Evolutionary conservation across 1,139 yeast species (phyloP).

Genomic region (Pneumocystis jirovecii): DNA sequence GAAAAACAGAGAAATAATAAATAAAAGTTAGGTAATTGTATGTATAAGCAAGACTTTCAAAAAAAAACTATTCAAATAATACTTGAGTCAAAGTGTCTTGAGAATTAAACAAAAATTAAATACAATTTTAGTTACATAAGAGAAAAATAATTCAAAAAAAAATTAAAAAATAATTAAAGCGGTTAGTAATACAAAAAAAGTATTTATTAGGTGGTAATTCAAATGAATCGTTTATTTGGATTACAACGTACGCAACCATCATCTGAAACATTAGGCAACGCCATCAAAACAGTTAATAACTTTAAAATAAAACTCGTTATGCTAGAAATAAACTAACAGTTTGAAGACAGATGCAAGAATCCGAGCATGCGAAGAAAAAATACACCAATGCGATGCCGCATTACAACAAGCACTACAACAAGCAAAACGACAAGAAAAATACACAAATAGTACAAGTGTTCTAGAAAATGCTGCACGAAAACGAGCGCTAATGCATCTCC

Average conservation of each 20-base stretch:
- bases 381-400: not conserved
- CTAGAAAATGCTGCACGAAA: not conserved
- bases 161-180: too few relatives aligned
- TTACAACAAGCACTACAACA: not conserved
- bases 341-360: not conserved
- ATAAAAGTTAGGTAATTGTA: too few relatives aligned
- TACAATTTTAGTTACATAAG: too few relatives aligned
- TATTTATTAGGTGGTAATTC: not conserved
- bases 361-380: not conserved
- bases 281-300: not conserved
- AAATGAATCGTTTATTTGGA: not conserved
- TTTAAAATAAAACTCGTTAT: not conserved
- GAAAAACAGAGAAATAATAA: too few relatives aligned
- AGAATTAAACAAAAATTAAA: too few relatives aligned
- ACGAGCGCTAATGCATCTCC: not conserved
- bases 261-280: not conserved
- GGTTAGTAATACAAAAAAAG: too few relatives aligned
- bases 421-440: not conserved
- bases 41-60: too few relatives aligned
- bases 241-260: not conserved
- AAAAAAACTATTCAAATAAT: too few relatives aligned
- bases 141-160: too few relatives aligned
- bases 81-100: too few relatives aligned
- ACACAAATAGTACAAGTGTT: not conserved
- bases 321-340: not conserved